phyloP scores from a whole-genome alignment of 768 basidiomycete genomes.

The Dentipellis sp. region DNA sequence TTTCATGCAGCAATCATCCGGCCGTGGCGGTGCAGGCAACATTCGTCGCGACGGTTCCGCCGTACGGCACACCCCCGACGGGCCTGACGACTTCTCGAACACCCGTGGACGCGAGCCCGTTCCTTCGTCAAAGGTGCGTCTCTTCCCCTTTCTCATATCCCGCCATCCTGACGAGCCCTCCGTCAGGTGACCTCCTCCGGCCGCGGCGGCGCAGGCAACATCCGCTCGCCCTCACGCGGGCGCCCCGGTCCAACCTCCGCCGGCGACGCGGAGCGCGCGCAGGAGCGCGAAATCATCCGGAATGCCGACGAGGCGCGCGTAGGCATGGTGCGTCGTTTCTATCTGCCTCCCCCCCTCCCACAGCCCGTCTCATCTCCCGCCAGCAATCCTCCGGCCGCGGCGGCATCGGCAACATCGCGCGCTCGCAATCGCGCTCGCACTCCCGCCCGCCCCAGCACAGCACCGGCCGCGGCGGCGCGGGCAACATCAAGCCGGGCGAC shows the following conservation, averaged over 20 bases:
- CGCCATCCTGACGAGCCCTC: background rate
- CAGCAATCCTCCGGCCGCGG: constrained; percentile 58
- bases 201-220: constrained; percentile 80
- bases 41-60: constrained; percentile 38
- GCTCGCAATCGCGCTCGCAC: constrained; percentile 12
- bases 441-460: constrained; percentile 37
- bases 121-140: constrained; percentile 27
- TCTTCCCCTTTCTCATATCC: background rate
- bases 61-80: constrained; percentile 26
- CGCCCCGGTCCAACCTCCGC: constrained; percentile 4
- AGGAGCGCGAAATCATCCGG: constrained; percentile 20
- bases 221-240: constrained; percentile 69
- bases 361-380: constrained; percentile 15
- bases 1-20: constrained; percentile 38
- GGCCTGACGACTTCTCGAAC: constrained; percentile 45
- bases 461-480: constrained; percentile 55
- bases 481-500: constrained; percentile 38
- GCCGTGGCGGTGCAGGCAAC: constrained; percentile 64
- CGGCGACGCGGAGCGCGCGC: constrained; percentile 15
- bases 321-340: constrained; percentile 19
- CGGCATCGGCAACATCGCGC: constrained; percentile 49
- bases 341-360: too few species aligned
- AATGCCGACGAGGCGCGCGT: constrained; percentile 13
- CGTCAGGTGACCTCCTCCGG: too few species aligned
- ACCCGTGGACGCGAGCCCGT: constrained; percentile 55